A percentile compares a stretch with the other conserved stretches of the same genome.
Conservation (phyloP, 2,329 filamentous ascomycete species). For the Pseudogymnoascus sp. region DNA sequence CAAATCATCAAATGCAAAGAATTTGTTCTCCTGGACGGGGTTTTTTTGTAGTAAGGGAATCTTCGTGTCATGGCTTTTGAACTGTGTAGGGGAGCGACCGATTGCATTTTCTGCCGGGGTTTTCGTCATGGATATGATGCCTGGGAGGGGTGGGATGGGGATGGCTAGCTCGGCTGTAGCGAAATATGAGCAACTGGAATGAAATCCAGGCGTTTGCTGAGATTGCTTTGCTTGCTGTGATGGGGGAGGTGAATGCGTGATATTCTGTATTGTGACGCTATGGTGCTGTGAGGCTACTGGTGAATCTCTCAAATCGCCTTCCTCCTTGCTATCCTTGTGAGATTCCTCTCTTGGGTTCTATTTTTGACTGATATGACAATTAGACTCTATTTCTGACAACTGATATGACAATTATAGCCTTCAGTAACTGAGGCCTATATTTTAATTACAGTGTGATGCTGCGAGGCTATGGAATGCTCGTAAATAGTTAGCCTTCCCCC, state of each 20-base stretch:
- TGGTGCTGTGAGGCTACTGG: not conserved
- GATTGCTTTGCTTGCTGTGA: not conserved
- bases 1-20: conserved; percentile 3
- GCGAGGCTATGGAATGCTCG: not conserved
- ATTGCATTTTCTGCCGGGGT: conserved; percentile 4
- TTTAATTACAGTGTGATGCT: not conserved
- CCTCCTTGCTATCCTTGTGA: not conserved
- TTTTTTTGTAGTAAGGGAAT: not conserved
- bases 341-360: not conserved
- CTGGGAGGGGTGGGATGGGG: conserved; percentile 10
- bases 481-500: not conserved
- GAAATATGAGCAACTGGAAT: conserved; percentile 12
- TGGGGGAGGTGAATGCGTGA: not conserved
- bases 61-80: conserved; percentile 3
- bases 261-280: not conserved
- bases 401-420: not conserved
- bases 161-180: conserved; percentile 14
- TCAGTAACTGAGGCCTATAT: not conserved
- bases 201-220: not conserved
- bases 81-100: not conserved
- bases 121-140: conserved; percentile 11
- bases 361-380: too few relatives aligned
- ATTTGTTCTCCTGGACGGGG: conserved; percentile 6
- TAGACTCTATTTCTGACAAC: not conserved
- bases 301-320: not conserved